Percentiles rank a stretch among this genome's conserved stretches.
Conservation (phyloP, 805 yeast genomes). For the Metschnikowia peoriensis region DNA sequence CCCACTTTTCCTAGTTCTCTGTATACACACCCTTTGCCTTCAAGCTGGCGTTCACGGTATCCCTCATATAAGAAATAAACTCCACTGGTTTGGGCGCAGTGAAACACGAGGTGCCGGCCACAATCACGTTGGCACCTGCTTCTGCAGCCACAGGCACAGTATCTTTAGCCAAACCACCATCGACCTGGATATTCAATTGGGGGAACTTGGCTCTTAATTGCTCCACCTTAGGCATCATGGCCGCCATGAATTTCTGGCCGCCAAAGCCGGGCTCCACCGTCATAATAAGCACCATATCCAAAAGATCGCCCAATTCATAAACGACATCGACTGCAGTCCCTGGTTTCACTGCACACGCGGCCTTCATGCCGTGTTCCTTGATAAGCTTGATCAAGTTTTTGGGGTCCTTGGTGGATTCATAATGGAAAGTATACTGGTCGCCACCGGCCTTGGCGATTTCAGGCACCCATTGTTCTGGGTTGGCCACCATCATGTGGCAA, state of each 20-base stretch:
- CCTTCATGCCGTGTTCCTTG: conserved; percentile 80
- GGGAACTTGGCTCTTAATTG: conserved; percentile 73
- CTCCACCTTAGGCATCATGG: conserved; percentile 95
- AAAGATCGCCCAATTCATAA: conserved; percentile 65
- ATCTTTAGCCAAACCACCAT: conserved; percentile 89
- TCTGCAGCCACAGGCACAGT: conserved; percentile 87
- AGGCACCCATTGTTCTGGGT: conserved; percentile 91
- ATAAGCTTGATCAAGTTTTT: conserved; percentile 70
- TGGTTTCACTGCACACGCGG: conserved; percentile 93
- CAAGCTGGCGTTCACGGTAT: conserved; percentile 53
- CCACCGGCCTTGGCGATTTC: conserved; percentile 94
- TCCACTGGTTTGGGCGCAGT: conserved; percentile 76
- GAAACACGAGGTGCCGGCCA: conserved; percentile 95
- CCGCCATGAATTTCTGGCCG: conserved; percentile 93
- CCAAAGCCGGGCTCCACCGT: conserved; percentile 99
- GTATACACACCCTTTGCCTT: conserved; percentile 40
- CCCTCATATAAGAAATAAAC: conserved; percentile 68
- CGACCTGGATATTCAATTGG: conserved; percentile 85
- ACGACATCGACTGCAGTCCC: conserved; percentile 84
- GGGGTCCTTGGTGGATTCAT: conserved; percentile 86
- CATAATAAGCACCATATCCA: conserved; percentile 97
- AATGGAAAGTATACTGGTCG: conserved; percentile 93
- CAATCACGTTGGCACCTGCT: conserved; percentile 98
- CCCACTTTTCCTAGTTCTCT: not conserved
- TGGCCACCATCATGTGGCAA: conserved; percentile 97